Base-by-base conservation (phyloP, 495 filamentous ascomycete species). In the Penicillium atrosanguineum region DNA sequence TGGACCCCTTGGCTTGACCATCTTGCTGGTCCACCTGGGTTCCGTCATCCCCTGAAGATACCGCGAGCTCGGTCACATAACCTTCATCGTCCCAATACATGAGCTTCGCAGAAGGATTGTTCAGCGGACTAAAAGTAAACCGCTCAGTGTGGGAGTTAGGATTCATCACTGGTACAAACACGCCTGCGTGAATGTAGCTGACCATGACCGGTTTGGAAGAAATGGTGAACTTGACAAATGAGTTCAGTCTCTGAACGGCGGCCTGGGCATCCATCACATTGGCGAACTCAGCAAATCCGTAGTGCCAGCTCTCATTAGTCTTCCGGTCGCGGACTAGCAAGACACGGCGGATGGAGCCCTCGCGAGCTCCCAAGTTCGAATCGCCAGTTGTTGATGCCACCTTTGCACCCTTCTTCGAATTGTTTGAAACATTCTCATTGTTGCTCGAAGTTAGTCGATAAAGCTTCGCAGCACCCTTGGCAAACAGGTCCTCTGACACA, bases 271-370 rank as follows among this genome's bases (percentile, higher is more conserved):
- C 91, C 60, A 79, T 72, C 25, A 79, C 69, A 28, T 68, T 88
- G n/a, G 81, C 83, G 63, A 93, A 96, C 65, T 96, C 91, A 20
- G 88, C 91, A 64, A 96, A 96, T 0, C 91, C 91, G 60, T 89
- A 96, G 44, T 86, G 82, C 85, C 89, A 92, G 52, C 87, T 91
- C 46, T 91, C 87, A 50, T 90, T 83, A 18, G 75, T 86, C 43
- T 77, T 78, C 53, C 87, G 79, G 60, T 94, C 88, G 44, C 90
- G 82, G 53, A 95, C 85, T 9, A 96, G 73, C 41, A 96, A 76
- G 11, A 96, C 82, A 46, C 91, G 86, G 21, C 85, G 80, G 12
- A 96, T 69, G 21, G 87, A 88, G 15, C 87, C 86, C 25, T 89
- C 83, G 36, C 80, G 83, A 7, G 91, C 92, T 37, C 91, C 91